Evolutionary conservation across 106 monocot species (phyloP), one percentile per base, ranked within the genome.

Genomic region (Acorus calamus): DNA sequence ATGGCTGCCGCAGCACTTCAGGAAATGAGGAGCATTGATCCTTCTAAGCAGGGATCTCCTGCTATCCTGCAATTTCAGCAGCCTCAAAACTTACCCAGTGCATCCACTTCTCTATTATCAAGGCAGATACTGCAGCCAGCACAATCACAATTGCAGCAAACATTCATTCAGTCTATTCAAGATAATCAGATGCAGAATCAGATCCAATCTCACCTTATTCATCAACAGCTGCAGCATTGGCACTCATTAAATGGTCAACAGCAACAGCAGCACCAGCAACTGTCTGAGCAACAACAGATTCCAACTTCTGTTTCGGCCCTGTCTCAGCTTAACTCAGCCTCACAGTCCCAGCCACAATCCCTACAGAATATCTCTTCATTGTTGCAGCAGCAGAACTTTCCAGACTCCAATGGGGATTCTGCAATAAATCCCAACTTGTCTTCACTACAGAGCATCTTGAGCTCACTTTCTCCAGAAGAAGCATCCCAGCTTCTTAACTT

Each of bases 401-500:
- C 79, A n/a, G 82, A 84, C 47, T 53, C 77, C 14, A 80, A 74
- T 73, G 63, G 62, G 50, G 79, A 64, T 68, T 51, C 62, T 49
- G 57, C 76, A 14, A 62, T 83, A 3, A 51, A 77, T 52, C 69
- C 81, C 51, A 64, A 53, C n/a, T 59, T 66, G 14, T 78, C 86
- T 5, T 77, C 79, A 11, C 12, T 94, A 57, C 79, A 79, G 62
- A 70, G 79, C 43, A 70, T 78, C 43, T 79, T 89, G 64, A 74
- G 74, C 9, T 72, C 84, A 4, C 84, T 86, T 69, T 76, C 89
- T 42, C 59, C 76, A 57, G 89, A 89, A 67, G 94, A 94, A 66
- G 48, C 79, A 57, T 66, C 80, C 49, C 70, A 72, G 44, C 56
- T 83, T 65, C 70, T 79, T 59, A 73, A 53, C 50, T 57, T 81